phyloP scores from a whole-genome alignment of 306 rosid species.

The Cicer bijugum region DNA sequence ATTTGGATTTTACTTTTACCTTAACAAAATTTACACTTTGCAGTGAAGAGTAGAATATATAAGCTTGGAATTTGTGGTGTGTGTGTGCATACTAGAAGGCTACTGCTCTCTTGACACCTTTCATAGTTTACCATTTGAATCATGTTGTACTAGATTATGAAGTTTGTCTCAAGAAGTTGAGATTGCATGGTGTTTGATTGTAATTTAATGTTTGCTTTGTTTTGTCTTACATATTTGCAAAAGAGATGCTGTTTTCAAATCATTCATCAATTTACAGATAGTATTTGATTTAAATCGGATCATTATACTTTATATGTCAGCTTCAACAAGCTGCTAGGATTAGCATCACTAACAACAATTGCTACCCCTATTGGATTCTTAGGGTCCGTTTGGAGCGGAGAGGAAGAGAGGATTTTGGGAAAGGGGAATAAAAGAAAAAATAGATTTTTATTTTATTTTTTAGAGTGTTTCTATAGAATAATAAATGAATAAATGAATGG shows the following conservation, averaged over 20 bases:
- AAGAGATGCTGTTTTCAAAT: slow-evolving; percentile 37
- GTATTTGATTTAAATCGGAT: background rate
- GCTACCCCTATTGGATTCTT: too few species aligned
- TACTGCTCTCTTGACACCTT: slow-evolving; percentile 41
- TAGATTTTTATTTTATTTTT: too few species aligned
- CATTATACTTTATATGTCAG: background rate
- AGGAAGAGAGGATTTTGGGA: too few species aligned
- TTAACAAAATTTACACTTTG: slow-evolving; percentile 18
- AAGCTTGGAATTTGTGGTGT: slow-evolving; percentile 42
- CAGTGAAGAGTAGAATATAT: slow-evolving; percentile 48
- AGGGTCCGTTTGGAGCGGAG: too few species aligned
- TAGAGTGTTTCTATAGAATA: too few species aligned
- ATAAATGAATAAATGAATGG: too few species aligned
- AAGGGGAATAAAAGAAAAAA: too few species aligned
- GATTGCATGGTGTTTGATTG: slow-evolving; percentile 43
- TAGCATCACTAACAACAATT: too few species aligned
- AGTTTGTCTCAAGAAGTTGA: slow-evolving; percentile 39
- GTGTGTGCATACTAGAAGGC: slow-evolving; percentile 36
- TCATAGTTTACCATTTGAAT: slow-evolving; percentile 42
- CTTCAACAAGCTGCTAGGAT: too few species aligned
- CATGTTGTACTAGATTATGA: slow-evolving; percentile 42
- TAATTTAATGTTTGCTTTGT: slow-evolving; percentile 42
- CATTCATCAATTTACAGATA: slow-evolving; percentile 24
- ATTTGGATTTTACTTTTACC: slow-evolving; percentile 2
- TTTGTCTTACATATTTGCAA: slow-evolving; percentile 18